Evolutionary conservation across 2,329 filamentous ascomycete species (phyloP).

Genomic region (Mollisiaceae sp.): DNA sequence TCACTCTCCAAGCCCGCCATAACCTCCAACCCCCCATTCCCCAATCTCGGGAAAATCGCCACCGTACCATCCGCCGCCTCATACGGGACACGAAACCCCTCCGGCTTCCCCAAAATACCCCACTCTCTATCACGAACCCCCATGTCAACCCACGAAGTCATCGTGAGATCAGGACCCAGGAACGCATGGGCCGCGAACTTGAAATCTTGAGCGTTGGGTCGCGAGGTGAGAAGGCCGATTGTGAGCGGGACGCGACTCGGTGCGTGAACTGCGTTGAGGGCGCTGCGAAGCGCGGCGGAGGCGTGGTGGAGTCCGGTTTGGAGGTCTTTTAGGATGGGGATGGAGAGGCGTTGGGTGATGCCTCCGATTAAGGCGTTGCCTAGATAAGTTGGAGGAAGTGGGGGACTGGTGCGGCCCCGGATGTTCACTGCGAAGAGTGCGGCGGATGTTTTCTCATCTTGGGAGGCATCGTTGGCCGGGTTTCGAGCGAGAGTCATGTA

Average conservation of each 20-base stretch:
- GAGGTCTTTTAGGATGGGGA: slow-evolving; percentile 37
- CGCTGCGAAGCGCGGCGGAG: slow-evolving; percentile 41
- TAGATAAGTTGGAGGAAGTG: slow-evolving; percentile 51
- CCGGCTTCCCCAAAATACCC: slow-evolving; percentile 25
- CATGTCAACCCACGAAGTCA: slow-evolving; percentile 26
- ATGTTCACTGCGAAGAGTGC: slow-evolving; percentile 57
- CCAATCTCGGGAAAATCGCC: slow-evolving; percentile 24
- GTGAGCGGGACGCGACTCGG: slow-evolving; percentile 46
- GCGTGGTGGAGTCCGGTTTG: slow-evolving; percentile 48
- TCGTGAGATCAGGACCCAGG: slow-evolving; percentile 27
- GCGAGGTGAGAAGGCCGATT: slow-evolving; percentile 43
- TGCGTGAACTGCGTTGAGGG: slow-evolving; percentile 46
- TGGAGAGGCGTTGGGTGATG: slow-evolving; percentile 21
- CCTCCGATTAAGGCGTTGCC: slow-evolving; percentile 49
- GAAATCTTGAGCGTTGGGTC: slow-evolving; percentile 46
- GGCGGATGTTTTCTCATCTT: slow-evolving; percentile 30
- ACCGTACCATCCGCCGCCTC: slow-evolving; percentile 27
- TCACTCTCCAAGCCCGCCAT: slow-evolving; percentile 23
- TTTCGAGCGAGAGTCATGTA: slow-evolving; percentile 45
- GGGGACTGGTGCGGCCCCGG: slow-evolving; percentile 46
- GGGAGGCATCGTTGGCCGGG: background rate
- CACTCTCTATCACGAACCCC: slow-evolving; percentile 23
- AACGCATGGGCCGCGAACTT: slow-evolving; percentile 26
- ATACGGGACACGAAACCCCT: slow-evolving; percentile 27
- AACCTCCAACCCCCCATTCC: slow-evolving; percentile 29